A percentile compares a stretch with the other conserved stretches of the same genome.
Evolutionary conservation across 1,284 basidiomycete genomes (phyloP).

Genomic region (Ustilago sp.): DNA sequence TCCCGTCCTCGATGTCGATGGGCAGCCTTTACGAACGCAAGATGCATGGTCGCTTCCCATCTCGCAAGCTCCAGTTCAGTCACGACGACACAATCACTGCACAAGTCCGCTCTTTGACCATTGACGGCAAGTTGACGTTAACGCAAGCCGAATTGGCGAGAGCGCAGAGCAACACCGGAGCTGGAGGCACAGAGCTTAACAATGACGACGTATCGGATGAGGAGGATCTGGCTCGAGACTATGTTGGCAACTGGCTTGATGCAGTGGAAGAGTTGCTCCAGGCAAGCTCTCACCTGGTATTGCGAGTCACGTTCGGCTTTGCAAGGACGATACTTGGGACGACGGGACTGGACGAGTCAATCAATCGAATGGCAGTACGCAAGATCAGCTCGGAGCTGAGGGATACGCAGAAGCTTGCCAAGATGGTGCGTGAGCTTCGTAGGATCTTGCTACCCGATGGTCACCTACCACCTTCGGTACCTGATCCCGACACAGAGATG

Average conservation of each 20-base stretch:
- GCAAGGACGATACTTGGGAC: conserved; percentile 19
- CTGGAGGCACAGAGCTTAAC: neutral
- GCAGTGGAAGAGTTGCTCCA: conserved; percentile 31
- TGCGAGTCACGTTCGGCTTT: conserved; percentile 21
- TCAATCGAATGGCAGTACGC: conserved; percentile 22
- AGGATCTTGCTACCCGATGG: conserved; percentile 37
- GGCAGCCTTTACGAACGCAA: conserved; percentile 40
- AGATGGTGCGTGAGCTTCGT: conserved; percentile 25
- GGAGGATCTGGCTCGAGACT: conserved; percentile 16
- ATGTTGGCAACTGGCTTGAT: conserved; percentile 37
- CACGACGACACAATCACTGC: conserved; percentile 18
- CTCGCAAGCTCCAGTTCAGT: conserved; percentile 31
- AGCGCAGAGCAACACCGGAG: neutral
- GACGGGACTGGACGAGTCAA: conserved; percentile 20
- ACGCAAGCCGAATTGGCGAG: conserved; percentile 1
- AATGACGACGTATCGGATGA: conserved; percentile 1
- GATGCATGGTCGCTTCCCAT: conserved; percentile 53
- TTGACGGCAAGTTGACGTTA: conserved; percentile 9
- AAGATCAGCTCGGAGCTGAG: conserved; percentile 22
- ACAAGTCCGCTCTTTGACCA: conserved; percentile 11
- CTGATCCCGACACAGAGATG: conserved; percentile 36
- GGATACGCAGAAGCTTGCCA: conserved; percentile 28
- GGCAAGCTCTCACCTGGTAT: conserved; percentile 14
- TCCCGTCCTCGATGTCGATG: conserved; percentile 28
- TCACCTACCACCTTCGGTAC: conserved; percentile 40